Evolutionary conservation across 345 rosid species (phyloP).

Genomic region (Streptanthus diversifolius): DNA sequence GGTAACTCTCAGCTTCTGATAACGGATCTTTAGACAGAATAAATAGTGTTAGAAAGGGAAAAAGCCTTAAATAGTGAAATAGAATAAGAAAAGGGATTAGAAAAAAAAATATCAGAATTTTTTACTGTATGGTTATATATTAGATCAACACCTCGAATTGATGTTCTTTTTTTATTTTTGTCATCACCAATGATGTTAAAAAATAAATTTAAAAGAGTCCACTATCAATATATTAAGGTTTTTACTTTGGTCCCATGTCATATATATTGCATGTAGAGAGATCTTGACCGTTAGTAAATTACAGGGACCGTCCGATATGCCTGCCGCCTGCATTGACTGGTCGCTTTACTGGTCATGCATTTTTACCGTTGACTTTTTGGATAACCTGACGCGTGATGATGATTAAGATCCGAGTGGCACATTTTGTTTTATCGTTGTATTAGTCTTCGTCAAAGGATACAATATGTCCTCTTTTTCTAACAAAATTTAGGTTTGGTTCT

Average conservation of each 20-base stretch:
- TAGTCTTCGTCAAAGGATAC: not conserved
- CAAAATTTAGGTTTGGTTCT: not conserved
- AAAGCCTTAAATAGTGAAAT: not conserved
- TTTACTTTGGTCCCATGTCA: slow-evolving; percentile 4
- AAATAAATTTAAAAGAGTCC: not conserved
- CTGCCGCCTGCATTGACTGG: slow-evolving; percentile 7
- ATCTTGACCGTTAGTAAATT: slow-evolving; percentile 5
- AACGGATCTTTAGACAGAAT: slow-evolving; percentile 36
- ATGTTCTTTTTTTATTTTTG: not conserved
- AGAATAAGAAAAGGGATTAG: not conserved
- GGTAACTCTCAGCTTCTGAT: slow-evolving; percentile 25
- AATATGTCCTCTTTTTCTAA: not conserved
- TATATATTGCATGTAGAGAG: not conserved
- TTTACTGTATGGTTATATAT: not conserved
- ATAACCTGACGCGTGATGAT: slow-evolving; percentile 17
- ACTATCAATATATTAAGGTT: not conserved
- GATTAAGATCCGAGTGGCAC: slow-evolving; percentile 14
- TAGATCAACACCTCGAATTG: slow-evolving; percentile 1
- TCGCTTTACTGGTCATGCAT: not conserved
- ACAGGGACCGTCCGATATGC: slow-evolving; percentile 8
- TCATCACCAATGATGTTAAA: not conserved
- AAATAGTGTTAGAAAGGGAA: slow-evolving; percentile 2
- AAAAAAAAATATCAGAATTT: not conserved
- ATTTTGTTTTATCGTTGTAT: not conserved
- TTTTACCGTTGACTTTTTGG: slow-evolving; percentile 14